Percentiles rank a stretch among this genome's conserved stretches.
These are phyloP conservation scores for Ascomycota sp. DNA, from an alignment of 2,329 filamentous ascomycete species.

Conservation along the genomic window DNA sequence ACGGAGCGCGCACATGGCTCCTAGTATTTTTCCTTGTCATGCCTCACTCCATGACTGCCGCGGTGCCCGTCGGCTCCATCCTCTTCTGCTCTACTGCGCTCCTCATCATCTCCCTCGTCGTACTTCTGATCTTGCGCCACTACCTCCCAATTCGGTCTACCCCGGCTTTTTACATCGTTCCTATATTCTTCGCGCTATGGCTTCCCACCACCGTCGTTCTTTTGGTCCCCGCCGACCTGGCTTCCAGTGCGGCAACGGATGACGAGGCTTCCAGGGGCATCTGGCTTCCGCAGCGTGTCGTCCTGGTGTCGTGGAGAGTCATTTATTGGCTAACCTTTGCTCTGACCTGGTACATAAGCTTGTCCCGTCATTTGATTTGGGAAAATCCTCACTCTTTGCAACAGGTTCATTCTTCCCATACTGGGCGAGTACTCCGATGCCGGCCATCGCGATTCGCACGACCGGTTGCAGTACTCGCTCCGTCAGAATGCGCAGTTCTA, in stretches of 20 bases:
- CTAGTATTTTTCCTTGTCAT: conserved; percentile 23
- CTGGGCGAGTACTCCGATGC: conserved; percentile 90
- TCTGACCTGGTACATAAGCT: conserved; percentile 81
- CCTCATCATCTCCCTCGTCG: conserved; percentile 50
- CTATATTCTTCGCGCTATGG: conserved; percentile 89
- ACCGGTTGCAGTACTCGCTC: conserved; percentile 65
- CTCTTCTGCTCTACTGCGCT: conserved; percentile 59
- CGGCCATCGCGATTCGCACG: conserved; percentile 72
- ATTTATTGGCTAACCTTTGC: conserved; percentile 94
- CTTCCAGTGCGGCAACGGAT: conserved; percentile 58
- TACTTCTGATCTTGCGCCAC: conserved; percentile 69
- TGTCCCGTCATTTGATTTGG: too few species aligned
- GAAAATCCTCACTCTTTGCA: not conserved
- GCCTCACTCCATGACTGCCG: conserved; percentile 27
- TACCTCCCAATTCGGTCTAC: conserved; percentile 83
- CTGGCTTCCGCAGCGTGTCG: conserved; percentile 60
- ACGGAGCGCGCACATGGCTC: too few species aligned
- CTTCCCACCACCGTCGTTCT: conserved; percentile 81
- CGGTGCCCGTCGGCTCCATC: conserved; percentile 55
- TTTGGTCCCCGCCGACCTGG: conserved; percentile 86
- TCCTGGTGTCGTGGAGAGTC: conserved; percentile 83
- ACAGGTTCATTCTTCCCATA: conserved; percentile 72
- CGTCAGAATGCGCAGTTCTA: conserved; percentile 80
- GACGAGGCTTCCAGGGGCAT: conserved; percentile 57
- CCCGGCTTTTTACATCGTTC: conserved; percentile 72